phyloP scores from a whole-genome alignment of 1,139 yeast species.

The Protomyces inundatus region DNA sequence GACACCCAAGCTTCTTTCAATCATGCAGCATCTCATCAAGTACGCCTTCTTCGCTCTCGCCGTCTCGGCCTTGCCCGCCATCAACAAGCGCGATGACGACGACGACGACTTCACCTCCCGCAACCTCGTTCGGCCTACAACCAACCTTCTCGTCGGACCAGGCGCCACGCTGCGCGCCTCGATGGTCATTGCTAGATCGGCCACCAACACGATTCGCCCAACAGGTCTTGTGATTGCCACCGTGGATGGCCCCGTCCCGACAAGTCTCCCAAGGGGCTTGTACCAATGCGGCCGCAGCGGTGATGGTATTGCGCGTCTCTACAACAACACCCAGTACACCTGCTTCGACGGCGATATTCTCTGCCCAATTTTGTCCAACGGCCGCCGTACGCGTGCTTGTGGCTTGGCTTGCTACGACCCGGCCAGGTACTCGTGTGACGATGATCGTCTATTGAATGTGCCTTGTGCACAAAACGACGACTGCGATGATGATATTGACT shows the following conservation, averaged over 20 bases:
- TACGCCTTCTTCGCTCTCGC: not conserved
- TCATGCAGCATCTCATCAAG: not conserved
- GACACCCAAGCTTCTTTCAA: not conserved
- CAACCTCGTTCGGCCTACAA: not conserved
- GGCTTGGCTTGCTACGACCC: not conserved
- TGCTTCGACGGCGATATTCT: not conserved
- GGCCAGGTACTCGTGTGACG: not conserved
- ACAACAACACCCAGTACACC: not conserved
- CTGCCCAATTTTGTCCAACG: not conserved
- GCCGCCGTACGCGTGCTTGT: not conserved
- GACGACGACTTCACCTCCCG: not conserved
- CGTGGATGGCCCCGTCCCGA: not conserved
- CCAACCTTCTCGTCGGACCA: not conserved
- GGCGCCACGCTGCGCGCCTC: not conserved
- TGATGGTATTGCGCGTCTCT: not conserved
- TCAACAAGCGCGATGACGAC: not conserved
- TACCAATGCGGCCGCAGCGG: not conserved
- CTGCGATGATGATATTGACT: not conserved
- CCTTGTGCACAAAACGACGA: not conserved
- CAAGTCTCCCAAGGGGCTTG: not conserved
- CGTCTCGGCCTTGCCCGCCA: not conserved
- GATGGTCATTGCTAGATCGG: not conserved
- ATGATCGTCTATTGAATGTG: not conserved
- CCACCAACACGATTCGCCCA: not conserved
- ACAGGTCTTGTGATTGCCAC: not conserved